Conservation (phyloP, 371 early-diverging fungal species). For the Mortierella polycephala region DNA sequence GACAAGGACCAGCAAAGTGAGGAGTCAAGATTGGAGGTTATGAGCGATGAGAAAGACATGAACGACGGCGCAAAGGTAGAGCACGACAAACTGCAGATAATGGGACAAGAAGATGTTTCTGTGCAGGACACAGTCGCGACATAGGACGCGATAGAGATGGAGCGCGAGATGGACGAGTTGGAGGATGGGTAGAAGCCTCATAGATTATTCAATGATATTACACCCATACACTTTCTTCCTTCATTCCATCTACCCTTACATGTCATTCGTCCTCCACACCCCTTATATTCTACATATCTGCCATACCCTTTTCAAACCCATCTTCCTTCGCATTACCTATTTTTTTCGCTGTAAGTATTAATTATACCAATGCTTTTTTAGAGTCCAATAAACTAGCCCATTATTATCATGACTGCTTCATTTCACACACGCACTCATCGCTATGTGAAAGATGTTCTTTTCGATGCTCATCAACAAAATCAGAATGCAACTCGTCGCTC, state of each 20-base stretch:
- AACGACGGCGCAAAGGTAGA: neutral
- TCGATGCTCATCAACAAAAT: too few relatives aligned
- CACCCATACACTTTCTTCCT: neutral
- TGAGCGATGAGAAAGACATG: neutral
- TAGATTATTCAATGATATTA: neutral
- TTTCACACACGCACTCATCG: too few relatives aligned
- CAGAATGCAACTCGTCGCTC: too few relatives aligned
- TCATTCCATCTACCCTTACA: neutral
- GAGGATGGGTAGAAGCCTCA: conserved; percentile 6
- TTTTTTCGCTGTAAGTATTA: conserved; percentile 10
- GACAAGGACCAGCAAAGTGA: too few relatives aligned
- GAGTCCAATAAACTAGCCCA: too few relatives aligned
- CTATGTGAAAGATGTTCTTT: too few relatives aligned
- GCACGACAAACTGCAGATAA: neutral
- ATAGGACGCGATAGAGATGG: conserved; percentile 1
- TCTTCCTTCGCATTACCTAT: neutral
- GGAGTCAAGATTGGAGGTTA: neutral
- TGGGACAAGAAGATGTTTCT: neutral
- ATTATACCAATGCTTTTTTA: neutral
- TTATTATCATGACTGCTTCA: too few relatives aligned
- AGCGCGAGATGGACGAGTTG: conserved; percentile 17
- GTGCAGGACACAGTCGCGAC: neutral
- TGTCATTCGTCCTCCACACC: neutral
- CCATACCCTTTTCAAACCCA: neutral
- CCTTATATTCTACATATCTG: neutral